phyloP scores from a whole-genome alignment of 306 rosid species.

The Gynostemma pentaphyllum region DNA sequence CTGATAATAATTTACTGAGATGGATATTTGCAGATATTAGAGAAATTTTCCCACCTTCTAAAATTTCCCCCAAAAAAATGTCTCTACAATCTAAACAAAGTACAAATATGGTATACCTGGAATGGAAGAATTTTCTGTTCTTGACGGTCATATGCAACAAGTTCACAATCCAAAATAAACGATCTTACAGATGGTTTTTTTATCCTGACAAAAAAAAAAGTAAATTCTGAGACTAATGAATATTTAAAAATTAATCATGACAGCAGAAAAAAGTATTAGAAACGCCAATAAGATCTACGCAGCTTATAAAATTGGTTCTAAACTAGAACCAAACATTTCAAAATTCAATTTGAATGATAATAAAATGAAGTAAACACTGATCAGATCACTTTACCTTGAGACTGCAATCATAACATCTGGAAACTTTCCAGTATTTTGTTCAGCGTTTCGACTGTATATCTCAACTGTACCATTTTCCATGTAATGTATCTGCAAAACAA shows the following conservation, averaged over 20 bases:
- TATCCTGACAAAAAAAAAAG: conserved; percentile 44
- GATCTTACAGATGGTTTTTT: conserved; percentile 71
- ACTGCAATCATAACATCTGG: conserved; percentile 74
- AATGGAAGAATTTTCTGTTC: conserved; percentile 58
- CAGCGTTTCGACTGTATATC: conserved; percentile 90
- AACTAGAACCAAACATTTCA: conserved; percentile 1
- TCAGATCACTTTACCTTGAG: conserved; percentile 40
- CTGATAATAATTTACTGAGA: background rate
- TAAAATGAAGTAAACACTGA: background rate
- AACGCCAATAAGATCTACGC: background rate
- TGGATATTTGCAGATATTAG: background rate
- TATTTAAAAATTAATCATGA: background rate
- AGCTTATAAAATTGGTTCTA: too few relatives aligned
- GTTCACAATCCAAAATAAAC: conserved; percentile 84
- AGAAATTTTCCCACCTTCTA: too few relatives aligned
- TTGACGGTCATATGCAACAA: conserved; percentile 77
- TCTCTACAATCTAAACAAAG: background rate
- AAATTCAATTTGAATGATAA: background rate
- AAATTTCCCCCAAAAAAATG: too few relatives aligned
- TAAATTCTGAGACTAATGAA: conserved; percentile 18
- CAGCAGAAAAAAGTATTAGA: background rate
- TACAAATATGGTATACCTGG: conserved; percentile 41
- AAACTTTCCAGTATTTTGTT: conserved; percentile 76
- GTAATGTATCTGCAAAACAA: conserved; percentile 61
- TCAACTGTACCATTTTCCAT: conserved; percentile 80